Evolutionary conservation across 805 yeast species (phyloP), one percentile per base, ranked within the genome.

Genomic region (Hanseniaspora nectarophila): DNA sequence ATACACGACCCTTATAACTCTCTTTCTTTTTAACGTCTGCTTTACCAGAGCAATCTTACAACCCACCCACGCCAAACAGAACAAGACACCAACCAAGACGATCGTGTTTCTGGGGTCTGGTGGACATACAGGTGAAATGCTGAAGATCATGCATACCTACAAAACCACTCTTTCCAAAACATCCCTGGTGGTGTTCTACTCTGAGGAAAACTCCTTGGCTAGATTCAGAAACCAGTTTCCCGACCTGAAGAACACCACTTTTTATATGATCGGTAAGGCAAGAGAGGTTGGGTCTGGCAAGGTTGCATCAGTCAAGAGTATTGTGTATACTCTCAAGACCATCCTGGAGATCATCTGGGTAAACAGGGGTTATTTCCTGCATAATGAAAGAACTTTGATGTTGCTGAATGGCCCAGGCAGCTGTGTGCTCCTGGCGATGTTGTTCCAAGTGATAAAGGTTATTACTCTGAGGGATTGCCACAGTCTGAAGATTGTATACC

Each of bases 101-200:
- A 73, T 84, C 75, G 69, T 84, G 0, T 72, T 87, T n/a, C 67
- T 90, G 10, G 97, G 97, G 0, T 87, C 96, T 0, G 98, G 98
- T 2, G 97, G 97, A 2, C 97, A 88, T 61, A 88, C 97, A 0
- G 97, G 96, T 1, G 97, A 90, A 64, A 86, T 90, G 94, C 64
- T 89, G n/a, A 70, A 89, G 24, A 70, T 90, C 16, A 63, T 86
- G 9, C 55, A 62, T 4, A 63, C 64, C 6, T 67, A 75, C 35
- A 59, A 66, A 47, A 57, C 65, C 9, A 61, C 72, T 0, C 69
- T 82, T 0, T 66, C 76, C 5, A 73, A 73, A 3, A 78, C 76
- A 54, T 57, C 66, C 1, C 1, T 66, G 5, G 54, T 58, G 39
- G 56, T 65, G 6, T 65, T 68, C 6, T 63, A 62, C 34, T 62